Conservation (phyloP, 1,284 basidiomycete species). For the Papiliotrema terrestris region DNA sequence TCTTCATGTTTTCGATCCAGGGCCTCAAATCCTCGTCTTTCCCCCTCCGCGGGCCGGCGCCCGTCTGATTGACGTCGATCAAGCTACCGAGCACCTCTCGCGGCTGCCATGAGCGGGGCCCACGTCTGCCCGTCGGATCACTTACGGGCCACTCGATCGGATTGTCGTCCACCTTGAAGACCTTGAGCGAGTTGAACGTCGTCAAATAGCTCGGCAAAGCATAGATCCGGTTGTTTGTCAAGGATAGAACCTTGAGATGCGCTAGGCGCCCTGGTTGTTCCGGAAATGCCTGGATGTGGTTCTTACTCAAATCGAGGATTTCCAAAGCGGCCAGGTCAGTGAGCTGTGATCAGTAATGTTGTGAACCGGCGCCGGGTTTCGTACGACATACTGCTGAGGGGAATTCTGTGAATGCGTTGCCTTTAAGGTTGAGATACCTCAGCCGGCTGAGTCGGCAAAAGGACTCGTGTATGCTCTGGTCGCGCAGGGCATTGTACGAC, state of each 20-base stretch:
- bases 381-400: slow-evolving; percentile 73
- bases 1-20: slow-evolving; percentile 69
- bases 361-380: slow-evolving; percentile 1
- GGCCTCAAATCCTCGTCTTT: slow-evolving; percentile 60
- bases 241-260: slow-evolving; percentile 81
- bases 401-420: slow-evolving; percentile 78
- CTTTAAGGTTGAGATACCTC: slow-evolving; percentile 89
- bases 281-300: slow-evolving; percentile 80
- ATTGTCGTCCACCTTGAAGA: slow-evolving; percentile 86
- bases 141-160: slow-evolving; percentile 82
- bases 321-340: slow-evolving; percentile 82
- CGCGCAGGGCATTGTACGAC: slow-evolving; percentile 74
- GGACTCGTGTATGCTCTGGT: slow-evolving; percentile 65
- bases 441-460: slow-evolving; percentile 74
- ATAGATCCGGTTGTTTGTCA: slow-evolving; percentile 79
- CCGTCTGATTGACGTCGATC: slow-evolving; percentile 14
- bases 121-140: not conserved
- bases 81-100: slow-evolving; percentile 38
- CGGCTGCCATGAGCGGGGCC: slow-evolving; percentile 16
- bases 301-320: slow-evolving; percentile 90
- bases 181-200: slow-evolving; percentile 68
- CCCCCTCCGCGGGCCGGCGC: slow-evolving; percentile 5
- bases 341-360: slow-evolving; percentile 56
- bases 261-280: slow-evolving; percentile 72
- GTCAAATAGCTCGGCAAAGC: slow-evolving; percentile 74